phyloP scores from a whole-genome alignment of 2,329 filamentous ascomycete species.

The Penicillium sp. region DNA sequence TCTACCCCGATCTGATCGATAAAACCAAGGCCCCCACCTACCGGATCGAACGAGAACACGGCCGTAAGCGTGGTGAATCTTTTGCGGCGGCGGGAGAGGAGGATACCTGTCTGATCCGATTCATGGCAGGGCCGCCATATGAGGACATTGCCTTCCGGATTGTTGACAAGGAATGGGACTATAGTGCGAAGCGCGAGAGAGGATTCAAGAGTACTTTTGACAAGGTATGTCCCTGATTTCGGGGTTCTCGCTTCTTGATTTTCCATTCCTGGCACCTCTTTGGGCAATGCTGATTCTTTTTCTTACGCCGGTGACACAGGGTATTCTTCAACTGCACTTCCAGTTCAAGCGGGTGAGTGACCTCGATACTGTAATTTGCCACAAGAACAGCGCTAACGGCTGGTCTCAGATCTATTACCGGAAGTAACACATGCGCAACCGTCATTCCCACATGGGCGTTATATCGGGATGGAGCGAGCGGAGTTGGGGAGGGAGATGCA shows the following conservation, averaged over 20 bases:
- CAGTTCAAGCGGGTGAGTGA: slow-evolving; percentile 88
- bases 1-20: slow-evolving; percentile 96
- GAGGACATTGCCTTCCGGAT: slow-evolving; percentile 97
- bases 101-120: slow-evolving; percentile 93
- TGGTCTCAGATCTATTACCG: slow-evolving; percentile 47
- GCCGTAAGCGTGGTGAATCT: slow-evolving; percentile 82
- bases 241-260: too few relatives aligned
- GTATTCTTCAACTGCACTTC: slow-evolving; percentile 93
- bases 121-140: slow-evolving; percentile 92
- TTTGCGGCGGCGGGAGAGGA: slow-evolving; percentile 92
- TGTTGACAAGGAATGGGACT: slow-evolving; percentile 98
- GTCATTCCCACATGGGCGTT: slow-evolving; percentile 18
- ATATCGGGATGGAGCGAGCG: slow-evolving; percentile 14
- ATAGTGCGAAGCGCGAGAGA: slow-evolving; percentile 88
- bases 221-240: slow-evolving; percentile 73
- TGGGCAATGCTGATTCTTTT: slow-evolving; percentile 6
- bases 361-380: neutral
- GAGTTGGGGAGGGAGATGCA: slow-evolving; percentile 14
- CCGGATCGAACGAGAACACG: slow-evolving; percentile 90
- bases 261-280: neutral
- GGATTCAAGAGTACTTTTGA: slow-evolving; percentile 97
- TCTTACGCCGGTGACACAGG: slow-evolving; percentile 50
- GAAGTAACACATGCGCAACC: slow-evolving; percentile 37
- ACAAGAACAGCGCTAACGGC: slow-evolving; percentile 11
- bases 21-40: slow-evolving; percentile 93